phyloP scores from a whole-genome alignment of 2,329 filamentous ascomycete genomes.

The Claviceps quebecensis region DNA sequence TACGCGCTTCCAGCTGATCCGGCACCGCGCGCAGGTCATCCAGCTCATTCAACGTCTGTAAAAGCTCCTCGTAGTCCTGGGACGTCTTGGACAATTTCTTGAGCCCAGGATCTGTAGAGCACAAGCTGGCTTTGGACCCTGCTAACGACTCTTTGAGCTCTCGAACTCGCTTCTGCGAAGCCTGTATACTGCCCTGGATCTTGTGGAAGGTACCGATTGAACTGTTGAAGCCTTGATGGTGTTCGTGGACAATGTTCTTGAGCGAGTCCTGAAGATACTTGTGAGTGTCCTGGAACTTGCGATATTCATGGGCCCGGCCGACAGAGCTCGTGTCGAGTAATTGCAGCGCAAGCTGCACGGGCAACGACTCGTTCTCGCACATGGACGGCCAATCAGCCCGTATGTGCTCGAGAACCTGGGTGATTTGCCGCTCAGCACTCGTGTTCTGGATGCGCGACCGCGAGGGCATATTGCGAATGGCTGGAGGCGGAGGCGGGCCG shows the following conservation, averaged over 20 bases:
- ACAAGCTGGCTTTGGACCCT: slow-evolving; percentile 66
- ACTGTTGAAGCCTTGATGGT: slow-evolving; percentile 98
- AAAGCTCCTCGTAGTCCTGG: slow-evolving; percentile 77
- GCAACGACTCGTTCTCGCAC: slow-evolving; percentile 76
- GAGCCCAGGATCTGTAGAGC: slow-evolving; percentile 77
- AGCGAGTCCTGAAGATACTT: slow-evolving; percentile 81
- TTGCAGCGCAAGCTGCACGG: slow-evolving; percentile 88
- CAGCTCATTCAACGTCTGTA: slow-evolving; percentile 69
- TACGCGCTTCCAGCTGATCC: slow-evolving; percentile 82
- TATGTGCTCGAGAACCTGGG: slow-evolving; percentile 64
- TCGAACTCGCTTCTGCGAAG: slow-evolving; percentile 75
- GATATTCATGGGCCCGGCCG: slow-evolving; percentile 77
- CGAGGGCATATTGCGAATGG: slow-evolving; percentile 21
- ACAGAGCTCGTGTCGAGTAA: slow-evolving; percentile 89
- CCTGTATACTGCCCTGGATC: slow-evolving; percentile 85
- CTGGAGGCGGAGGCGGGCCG: slow-evolving; percentile 15
- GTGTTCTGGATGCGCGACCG: slow-evolving; percentile 26
- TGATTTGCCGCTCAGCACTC: slow-evolving; percentile 42
- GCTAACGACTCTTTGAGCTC: slow-evolving; percentile 70
- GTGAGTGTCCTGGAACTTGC: slow-evolving; percentile 71
- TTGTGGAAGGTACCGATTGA: slow-evolving; percentile 98
- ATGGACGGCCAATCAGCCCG: slow-evolving; percentile 85
- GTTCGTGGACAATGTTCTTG: slow-evolving; percentile 93
- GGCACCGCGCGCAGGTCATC: slow-evolving; percentile 82
- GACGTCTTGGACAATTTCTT: slow-evolving; percentile 79